phyloP scores from a whole-genome alignment of 257 asterid genomes.

The Solanum chilense region DNA sequence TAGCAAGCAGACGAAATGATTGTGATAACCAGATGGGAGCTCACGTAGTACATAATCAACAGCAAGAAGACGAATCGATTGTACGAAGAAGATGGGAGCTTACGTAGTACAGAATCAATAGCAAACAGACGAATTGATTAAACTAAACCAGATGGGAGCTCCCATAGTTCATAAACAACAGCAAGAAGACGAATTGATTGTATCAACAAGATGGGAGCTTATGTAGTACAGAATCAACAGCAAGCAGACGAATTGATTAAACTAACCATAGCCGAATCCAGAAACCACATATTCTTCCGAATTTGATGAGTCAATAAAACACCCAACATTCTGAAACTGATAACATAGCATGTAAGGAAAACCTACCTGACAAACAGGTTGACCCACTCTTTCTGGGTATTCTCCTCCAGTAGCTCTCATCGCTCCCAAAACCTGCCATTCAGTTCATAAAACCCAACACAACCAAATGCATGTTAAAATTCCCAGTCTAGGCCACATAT shows the following conservation, averaged over 20 bases:
- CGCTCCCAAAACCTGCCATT: conserved; percentile 53
- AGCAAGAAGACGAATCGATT: conserved; percentile 5
- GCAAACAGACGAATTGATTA: not conserved
- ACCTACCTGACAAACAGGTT: conserved; percentile 77
- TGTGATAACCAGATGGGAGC: conserved; percentile 2
- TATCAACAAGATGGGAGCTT: not conserved
- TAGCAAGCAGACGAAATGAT: not conserved
- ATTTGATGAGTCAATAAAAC: not conserved
- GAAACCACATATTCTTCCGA: not conserved
- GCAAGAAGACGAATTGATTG: conserved; percentile 4
- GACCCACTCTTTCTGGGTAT: conserved; percentile 69
- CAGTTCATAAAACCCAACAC: conserved; percentile 1
- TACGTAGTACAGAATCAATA: not conserved
- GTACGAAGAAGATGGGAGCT: not conserved
- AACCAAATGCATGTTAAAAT: conserved; percentile 16
- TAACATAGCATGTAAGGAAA: not conserved
- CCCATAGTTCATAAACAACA: conserved; percentile 4
- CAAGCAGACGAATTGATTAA: not conserved
- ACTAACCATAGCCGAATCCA: not conserved
- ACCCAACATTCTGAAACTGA: not conserved
- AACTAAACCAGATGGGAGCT: not conserved
- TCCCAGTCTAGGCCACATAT: not conserved
- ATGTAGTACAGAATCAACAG: not conserved
- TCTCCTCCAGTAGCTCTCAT: conserved; percentile 57
- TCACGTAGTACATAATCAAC: conserved; percentile 2